These are phyloP conservation scores for Petrea volubilis DNA, from an alignment of 257 asterid genomes.

Conservation along the genomic window DNA sequence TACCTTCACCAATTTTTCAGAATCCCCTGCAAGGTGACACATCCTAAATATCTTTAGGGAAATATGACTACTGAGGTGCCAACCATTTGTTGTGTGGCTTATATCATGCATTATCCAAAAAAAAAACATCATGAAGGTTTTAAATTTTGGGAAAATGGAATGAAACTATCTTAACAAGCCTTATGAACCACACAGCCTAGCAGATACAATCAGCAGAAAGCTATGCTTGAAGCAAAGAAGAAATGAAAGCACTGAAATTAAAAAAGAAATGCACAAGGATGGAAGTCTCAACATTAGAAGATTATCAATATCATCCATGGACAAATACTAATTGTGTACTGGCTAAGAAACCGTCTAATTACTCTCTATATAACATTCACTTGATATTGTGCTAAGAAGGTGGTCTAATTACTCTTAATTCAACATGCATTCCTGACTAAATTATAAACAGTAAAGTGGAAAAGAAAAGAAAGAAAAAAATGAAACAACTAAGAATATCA, in stretches of 20 bases:
- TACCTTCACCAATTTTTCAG: conserved; percentile 92
- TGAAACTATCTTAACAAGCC: neutral
- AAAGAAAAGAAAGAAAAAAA: neutral
- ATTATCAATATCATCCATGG: neutral
- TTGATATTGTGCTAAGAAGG: conserved; percentile 16
- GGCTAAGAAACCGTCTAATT: no score
- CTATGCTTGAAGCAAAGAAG: conserved; percentile 6
- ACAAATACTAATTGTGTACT: neutral
- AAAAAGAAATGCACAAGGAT: neutral
- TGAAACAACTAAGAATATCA: conserved; percentile 9
- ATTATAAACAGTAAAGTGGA: conserved; percentile 3
- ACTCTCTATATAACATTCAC: neutral
- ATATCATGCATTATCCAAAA: no score
- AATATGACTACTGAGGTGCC: neutral
- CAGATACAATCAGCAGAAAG: neutral
- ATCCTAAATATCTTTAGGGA: conserved; percentile 12
- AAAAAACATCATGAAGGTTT: conserved; percentile 2
- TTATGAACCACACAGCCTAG: neutral
- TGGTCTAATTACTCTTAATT: neutral
- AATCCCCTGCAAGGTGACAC: conserved; percentile 72
- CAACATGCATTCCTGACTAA: conserved; percentile 5
- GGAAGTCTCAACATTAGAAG: conserved; percentile 3
- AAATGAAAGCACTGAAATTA: neutral
- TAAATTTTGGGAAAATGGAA: neutral
- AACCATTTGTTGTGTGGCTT: no score